Evolutionary conservation across 257 asterid species (phyloP), one percentile per base, ranked within the genome.

Genomic region (Oldenlandia corymbosa): DNA sequence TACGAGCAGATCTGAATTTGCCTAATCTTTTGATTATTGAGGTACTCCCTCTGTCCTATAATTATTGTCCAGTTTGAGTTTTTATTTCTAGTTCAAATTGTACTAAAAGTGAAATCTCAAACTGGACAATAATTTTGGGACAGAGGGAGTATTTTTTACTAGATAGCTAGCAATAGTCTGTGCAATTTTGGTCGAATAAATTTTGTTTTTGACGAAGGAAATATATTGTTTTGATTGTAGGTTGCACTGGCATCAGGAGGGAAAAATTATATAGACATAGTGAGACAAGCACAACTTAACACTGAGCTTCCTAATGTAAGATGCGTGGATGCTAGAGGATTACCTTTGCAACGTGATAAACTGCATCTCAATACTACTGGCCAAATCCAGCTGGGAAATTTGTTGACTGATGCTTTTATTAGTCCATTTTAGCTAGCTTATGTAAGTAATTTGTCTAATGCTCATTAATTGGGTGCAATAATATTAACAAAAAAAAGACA

Each of bases 211-310:
- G 39, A 5, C 1, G 5, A n/a, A n/a, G n/a, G n/a, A n/a, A n/a
- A n/a, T n/a, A n/a, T n/a, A n/a, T n/a, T n/a, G n/a, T n/a, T n/a
- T n/a, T n/a, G n/a, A n/a, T 1, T 53, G 9, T 5, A 82, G 95
- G 93, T 87, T 17, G 95, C 85, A 18, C 68, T 87, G 70, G 88
- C 95, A 34, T 85, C 90, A 4, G 92, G 92, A 24, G 51, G 31
- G 39, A n/a, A n/a, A 32, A 41, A 58, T 39, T 30, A 63, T 57
- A 8, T 41, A 32, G 81, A 79, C 13, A 43, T 41, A 0, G 74
- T 90, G 34, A 78, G 95, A 56, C 68, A 83, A 75, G 88, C 86
- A 63, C 94, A 87, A 65, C 23, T 74, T n/a, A 83, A 55, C 20
- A 79, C 76, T 26, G 61, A 79, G 5, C 72, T 84, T 34, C 74